Evolutionary conservation across 2,329 filamentous ascomycete genomes (phyloP).

Genomic region (Coniochaeta sp.): DNA sequence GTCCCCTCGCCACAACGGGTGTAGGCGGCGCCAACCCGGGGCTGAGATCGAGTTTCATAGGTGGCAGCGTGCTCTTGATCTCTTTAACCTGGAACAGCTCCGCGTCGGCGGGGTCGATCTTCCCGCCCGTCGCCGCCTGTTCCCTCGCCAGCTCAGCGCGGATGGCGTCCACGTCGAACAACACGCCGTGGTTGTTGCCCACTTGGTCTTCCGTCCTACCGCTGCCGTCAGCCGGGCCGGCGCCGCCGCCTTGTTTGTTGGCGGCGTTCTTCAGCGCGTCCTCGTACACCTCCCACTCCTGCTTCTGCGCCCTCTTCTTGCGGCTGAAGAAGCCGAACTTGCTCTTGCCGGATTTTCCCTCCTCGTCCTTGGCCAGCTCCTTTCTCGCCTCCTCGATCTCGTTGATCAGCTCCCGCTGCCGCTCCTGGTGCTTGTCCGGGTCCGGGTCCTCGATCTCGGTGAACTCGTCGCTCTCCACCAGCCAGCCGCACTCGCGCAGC

Average conservation of each 20-base stretch:
- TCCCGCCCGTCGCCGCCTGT: slow-evolving; percentile 28
- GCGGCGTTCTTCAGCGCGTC: slow-evolving; percentile 42
- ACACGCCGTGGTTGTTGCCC: slow-evolving; percentile 54
- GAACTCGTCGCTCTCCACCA: slow-evolving; percentile 89
- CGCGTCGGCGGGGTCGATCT: slow-evolving; percentile 22
- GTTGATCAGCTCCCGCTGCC: slow-evolving; percentile 88
- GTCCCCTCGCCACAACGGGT: slow-evolving; percentile 21
- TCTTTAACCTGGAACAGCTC: slow-evolving; percentile 61
- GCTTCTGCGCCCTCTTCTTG: slow-evolving; percentile 73
- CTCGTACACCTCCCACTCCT: slow-evolving; percentile 92
- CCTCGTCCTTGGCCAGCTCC: slow-evolving; percentile 66
- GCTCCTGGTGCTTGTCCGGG: slow-evolving; percentile 80
- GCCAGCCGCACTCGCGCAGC: slow-evolving; percentile 82
- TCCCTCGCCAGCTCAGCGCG: slow-evolving; percentile 75
- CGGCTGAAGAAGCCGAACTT: slow-evolving; percentile 73
- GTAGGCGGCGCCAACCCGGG: slow-evolving; percentile 19
- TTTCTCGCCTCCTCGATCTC: slow-evolving; percentile 94
- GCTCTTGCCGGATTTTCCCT: slow-evolving; percentile 46
- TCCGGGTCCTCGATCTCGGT: slow-evolving; percentile 96
- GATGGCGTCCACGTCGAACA: slow-evolving; percentile 96
- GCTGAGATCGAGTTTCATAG: slow-evolving; percentile 69
- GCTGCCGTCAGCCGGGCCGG: slow-evolving; percentile 16
- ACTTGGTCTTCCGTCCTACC: slow-evolving; percentile 40
- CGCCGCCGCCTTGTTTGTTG: slow-evolving; percentile 9
- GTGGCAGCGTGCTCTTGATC: slow-evolving; percentile 79